A percentile compares a stretch with the other conserved stretches of the same genome.
phyloP scores from a whole-genome alignment of 1,139 yeast species.

The Pneumocystis sp. region DNA sequence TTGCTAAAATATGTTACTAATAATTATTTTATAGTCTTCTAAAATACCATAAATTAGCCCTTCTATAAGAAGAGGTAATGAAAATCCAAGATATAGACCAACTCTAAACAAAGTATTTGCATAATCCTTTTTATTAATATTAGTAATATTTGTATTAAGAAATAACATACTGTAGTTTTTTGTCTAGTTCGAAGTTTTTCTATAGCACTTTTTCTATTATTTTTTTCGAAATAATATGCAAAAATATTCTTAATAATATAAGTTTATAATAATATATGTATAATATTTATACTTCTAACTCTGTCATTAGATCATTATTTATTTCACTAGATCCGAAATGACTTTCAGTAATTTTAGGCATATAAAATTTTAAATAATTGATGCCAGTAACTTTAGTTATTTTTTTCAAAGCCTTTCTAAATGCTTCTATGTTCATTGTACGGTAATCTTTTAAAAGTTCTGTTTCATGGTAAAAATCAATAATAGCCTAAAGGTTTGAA shows the following conservation, averaged over 20 bases:
- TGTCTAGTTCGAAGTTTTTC: constrained; percentile 1
- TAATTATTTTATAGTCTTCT: constrained; percentile 18
- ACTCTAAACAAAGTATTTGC: constrained; percentile 25
- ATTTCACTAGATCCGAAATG: constrained; percentile 54
- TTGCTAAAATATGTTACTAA: constrained; percentile 13
- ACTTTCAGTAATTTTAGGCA: constrained; percentile 41
- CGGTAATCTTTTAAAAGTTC: neutral
- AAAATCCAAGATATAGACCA: constrained; percentile 57
- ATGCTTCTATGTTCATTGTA: constrained; percentile 66
- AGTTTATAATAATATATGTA: neutral
- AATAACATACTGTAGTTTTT: neutral
- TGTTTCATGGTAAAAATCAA: neutral
- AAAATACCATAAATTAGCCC: constrained; percentile 38
- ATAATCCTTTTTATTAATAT: constrained; percentile 33
- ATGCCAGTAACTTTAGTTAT: constrained; percentile 60
- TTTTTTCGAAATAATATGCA: constrained; percentile 45
- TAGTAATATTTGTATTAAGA: constrained; percentile 10
- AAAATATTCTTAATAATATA: constrained; percentile 32
- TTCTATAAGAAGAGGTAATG: constrained; percentile 46
- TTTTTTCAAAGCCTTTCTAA: constrained; percentile 76
- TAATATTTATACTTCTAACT: constrained; percentile 33
- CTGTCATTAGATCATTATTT: constrained; percentile 43
- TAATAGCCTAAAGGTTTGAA: neutral
- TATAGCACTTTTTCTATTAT: constrained; percentile 1
- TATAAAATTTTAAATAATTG: constrained; percentile 36